These are phyloP conservation scores for Omphalea diandra DNA, from an alignment of 441 rosid genomes.

Conservation along the genomic window DNA sequence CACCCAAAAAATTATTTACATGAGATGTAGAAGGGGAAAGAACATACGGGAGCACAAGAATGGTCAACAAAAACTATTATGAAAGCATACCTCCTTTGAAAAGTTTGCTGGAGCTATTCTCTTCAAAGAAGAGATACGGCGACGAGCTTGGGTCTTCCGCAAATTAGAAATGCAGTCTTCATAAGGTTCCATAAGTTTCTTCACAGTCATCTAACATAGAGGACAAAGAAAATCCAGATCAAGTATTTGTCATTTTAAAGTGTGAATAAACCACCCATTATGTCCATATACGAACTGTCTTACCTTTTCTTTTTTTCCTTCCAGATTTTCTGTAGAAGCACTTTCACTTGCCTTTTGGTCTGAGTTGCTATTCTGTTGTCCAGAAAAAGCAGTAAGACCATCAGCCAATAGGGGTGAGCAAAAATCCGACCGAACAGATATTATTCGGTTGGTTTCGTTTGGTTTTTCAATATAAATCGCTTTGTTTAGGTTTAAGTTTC, in stretches of 20 bases:
- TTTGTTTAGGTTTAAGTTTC: too few relatives aligned
- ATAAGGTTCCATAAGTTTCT: slow-evolving; percentile 62
- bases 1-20: background rate
- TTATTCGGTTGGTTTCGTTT: too few relatives aligned
- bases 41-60: background rate
- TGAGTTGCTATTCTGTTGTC: slow-evolving; percentile 41
- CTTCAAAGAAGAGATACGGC: slow-evolving; percentile 70
- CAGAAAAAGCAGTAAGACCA: slow-evolving; percentile 19
- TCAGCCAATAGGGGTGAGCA: too few relatives aligned
- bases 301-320: slow-evolving; percentile 58
- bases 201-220: slow-evolving; percentile 64
- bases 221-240: slow-evolving; percentile 12
- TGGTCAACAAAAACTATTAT: background rate
- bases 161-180: slow-evolving; percentile 66
- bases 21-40: background rate
- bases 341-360: slow-evolving; percentile 32
- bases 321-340: slow-evolving; percentile 36
- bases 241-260: background rate
- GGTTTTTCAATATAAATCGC: too few relatives aligned
- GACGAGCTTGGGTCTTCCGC: slow-evolving; percentile 57
- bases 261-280: slow-evolving; percentile 3
- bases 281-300: slow-evolving; percentile 25
- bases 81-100: slow-evolving; percentile 60
- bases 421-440: too few relatives aligned
- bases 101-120: slow-evolving; percentile 87